Base-by-base conservation (phyloP, 2,329 filamentous ascomycete genomes). In the Drechslera avenae region DNA sequence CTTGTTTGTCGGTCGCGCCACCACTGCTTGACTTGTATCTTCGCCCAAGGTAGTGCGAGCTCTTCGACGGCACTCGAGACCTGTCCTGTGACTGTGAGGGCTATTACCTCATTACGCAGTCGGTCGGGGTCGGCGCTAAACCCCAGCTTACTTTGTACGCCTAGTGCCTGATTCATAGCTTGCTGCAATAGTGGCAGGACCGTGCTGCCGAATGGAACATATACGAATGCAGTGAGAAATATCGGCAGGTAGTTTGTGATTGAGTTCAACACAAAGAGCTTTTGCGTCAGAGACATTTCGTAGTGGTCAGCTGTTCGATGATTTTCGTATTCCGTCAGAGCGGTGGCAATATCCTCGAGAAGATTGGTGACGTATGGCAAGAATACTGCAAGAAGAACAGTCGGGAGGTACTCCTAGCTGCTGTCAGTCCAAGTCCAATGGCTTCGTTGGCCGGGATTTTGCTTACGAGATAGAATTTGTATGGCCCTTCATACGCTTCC, bases 221-320 rank as follows among this genome's bases (percentile, higher is more conserved):
- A 71, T 10, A 70, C 49, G 21, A 70, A 71, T 1, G 66, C 67
- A 1, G 65, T 68, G 7, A 71, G 61, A n/a, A 70, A 63, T n/a
- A 70, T 71, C 1, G 69, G 69, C 4, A 71, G 53, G 35, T 71
- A 72, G 19, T 69, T 69, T 3, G 69, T 69, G n/a, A 72, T 65
- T 4, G 66, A 71, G 53, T 70, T 69, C 5, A 72, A 54, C 6
- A 72, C 64, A 26, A 72, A 72, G 3, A 68, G 60, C 50, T 72
- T 72, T 26, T 69, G 68, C 5, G 67, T 72, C 6, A 70, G 51
- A 4, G 68, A 68, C 63, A 69, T 70, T 33, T 71, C 68, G 46
- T 71, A 57, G 17, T 64, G 52, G 36, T 68, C 66, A 31, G 52
- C 52, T 13, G 69, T 72, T 36, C 67, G 60, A 39, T 72, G 67